Conservation (phyloP, 176 grass and related monocot genomes). For the Ensete ventricosum region DNA sequence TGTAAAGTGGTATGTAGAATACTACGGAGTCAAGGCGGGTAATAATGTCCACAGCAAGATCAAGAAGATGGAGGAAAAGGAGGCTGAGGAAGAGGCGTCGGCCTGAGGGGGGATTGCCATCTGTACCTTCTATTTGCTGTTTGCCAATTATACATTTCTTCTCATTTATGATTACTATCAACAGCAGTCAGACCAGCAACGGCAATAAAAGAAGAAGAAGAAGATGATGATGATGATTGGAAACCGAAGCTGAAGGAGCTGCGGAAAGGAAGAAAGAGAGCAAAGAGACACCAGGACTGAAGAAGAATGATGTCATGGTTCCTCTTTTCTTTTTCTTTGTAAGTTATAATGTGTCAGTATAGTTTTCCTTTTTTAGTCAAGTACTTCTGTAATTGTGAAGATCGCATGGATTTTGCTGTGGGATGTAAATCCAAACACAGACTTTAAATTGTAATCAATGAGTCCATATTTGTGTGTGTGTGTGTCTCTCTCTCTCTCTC, state of each 20-base stretch:
- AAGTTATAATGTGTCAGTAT: neutral
- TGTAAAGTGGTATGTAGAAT: conserved; percentile 70
- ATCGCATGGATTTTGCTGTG: neutral
- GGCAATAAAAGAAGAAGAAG: neutral
- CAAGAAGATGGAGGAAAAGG: neutral
- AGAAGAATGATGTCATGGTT: conserved; percentile 7
- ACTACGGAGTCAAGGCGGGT: conserved; percentile 53
- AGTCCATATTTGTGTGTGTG: neutral
- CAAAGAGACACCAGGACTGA: neutral
- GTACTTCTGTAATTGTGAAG: neutral
- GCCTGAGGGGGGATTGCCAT: neutral
- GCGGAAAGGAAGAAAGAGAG: neutral
- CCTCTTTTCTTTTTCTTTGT: neutral
- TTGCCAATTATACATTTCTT: neutral
- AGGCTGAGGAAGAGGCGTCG: neutral
- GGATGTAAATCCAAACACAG: conserved; percentile 12
- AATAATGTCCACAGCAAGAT: neutral
- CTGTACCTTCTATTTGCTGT: neutral
- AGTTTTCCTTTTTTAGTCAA: neutral
- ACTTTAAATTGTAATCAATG: neutral
- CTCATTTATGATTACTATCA: neutral
- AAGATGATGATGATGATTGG: neutral
- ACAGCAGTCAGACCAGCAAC: neutral
- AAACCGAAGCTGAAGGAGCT: neutral
- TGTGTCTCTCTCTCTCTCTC: too few species aligned